Evolutionary conservation across 2,329 filamentous ascomycete species (phyloP), one percentile per base, ranked within the genome.

Genomic region (Sordariomycetes sp.): DNA sequence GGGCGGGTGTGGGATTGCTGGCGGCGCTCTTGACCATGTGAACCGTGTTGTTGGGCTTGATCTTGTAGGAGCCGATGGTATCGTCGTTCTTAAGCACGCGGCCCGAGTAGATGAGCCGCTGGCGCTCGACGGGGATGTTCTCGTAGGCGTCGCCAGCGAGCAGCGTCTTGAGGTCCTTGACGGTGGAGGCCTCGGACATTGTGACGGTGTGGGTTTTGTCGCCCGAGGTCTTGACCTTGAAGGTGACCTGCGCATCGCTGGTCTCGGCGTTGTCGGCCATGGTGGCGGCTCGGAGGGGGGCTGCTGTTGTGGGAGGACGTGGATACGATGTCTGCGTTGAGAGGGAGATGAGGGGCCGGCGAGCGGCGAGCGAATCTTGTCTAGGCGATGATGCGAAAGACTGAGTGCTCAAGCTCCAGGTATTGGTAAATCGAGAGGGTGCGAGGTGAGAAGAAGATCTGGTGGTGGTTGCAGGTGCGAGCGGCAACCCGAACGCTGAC

Each of bases 161-260:
- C 68, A 90, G 94, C 42, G 73, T 75, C 72, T 98, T 98, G 48
- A 98, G 74, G 41, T 95, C 87, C 37, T 75, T 70, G 28, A 96
- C 82, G 7, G 82, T 83, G 32, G 82, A 85, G 23, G 76, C 74
- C 44, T 82, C 72, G 38, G 82, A 62, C 52, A 96, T 79, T 37
- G 86, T 93, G 54, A 98, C 68, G 34, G 75, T 79, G 54, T 86
- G 88, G 58, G 83, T 86, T 55, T 75, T 79, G 54, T 95, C 88
- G 48, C 80, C 82, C n/a, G 86, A 88, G n/a, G 86, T 85, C 69
- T 96, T 98, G 62, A 98, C 81, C 65, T 87, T 92, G 75, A 98
- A 96, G 58, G 85, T 94, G 64, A 98, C 66, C 50, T 88, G 79
- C 50, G 79, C 65, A 52, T 88, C 85, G 49, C 76, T 71, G 50